Conservation (phyloP, 164 flowering plant genomes). For the Cinnamomum micranthum region DNA sequence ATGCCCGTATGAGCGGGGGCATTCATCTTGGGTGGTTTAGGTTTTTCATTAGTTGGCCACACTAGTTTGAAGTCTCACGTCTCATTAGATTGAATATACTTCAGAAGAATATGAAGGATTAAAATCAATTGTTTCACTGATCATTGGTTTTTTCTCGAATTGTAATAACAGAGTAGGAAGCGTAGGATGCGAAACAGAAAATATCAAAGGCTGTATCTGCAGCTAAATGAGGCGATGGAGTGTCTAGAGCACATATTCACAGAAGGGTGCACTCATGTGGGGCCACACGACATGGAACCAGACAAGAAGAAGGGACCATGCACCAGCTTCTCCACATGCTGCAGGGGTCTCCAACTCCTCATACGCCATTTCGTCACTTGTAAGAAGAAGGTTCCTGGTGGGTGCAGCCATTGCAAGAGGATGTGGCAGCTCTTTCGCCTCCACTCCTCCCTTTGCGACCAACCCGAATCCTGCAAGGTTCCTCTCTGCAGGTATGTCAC, state of each 20-base stretch:
- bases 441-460: conserved; percentile 76
- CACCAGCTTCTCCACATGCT: conserved; percentile 40
- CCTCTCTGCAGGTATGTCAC: conserved; percentile 83
- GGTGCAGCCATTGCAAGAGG: conserved; percentile 77
- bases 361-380: conserved; percentile 75
- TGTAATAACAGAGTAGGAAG: conserved; percentile 48
- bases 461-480: conserved; percentile 60
- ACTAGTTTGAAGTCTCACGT: background rate
- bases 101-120: background rate
- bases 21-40: background rate
- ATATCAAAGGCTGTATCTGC: conserved; percentile 51
- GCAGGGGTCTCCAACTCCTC: conserved; percentile 59
- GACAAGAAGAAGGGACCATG: conserved; percentile 47
- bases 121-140: background rate
- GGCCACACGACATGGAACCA: conserved; percentile 56
- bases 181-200: conserved; percentile 34
- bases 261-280: conserved; percentile 79
- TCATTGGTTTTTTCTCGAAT: background rate
- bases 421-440: conserved; percentile 91
- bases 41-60: background rate
- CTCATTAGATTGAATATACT: background rate
- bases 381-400: conserved; percentile 56
- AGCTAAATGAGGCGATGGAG: conserved; percentile 92
- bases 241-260: conserved; percentile 83
- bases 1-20: too few relatives aligned